Evolutionary conservation across 192 early-diverging fungal genomes (phyloP).

Genomic region (Backusella morwellensis): DNA sequence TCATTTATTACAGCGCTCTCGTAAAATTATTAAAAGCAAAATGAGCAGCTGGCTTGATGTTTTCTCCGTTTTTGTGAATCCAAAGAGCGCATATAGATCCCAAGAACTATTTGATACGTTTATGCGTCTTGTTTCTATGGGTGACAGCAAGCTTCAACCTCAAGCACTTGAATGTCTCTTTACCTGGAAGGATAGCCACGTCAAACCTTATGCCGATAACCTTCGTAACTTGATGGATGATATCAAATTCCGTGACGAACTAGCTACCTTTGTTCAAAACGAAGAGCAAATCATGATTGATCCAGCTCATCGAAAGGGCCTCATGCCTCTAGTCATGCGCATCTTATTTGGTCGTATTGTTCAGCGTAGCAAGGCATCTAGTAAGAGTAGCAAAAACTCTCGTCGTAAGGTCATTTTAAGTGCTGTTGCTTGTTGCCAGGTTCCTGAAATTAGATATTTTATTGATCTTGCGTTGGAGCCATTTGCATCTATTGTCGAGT

Average conservation of each 20-base stretch:
- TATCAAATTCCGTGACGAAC: constrained; percentile 86
- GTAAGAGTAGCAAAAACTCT: constrained; percentile 64
- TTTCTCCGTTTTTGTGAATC: constrained; percentile 68
- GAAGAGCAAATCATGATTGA: constrained; percentile 59
- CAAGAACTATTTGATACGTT: constrained; percentile 59
- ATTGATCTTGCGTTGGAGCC: constrained; percentile 82
- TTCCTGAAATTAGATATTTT: constrained; percentile 67
- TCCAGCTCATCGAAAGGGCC: constrained; percentile 59
- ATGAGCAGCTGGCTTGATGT: constrained; percentile 55
- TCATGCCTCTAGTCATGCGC: constrained; percentile 77
- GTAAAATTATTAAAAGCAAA: constrained; percentile 21
- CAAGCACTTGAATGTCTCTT: constrained; percentile 82
- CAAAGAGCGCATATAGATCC: constrained; percentile 50
- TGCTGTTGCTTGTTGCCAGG: constrained; percentile 68
- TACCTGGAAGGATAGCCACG: constrained; percentile 70
- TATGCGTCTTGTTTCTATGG: constrained; percentile 74
- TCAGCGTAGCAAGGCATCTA: constrained; percentile 69
- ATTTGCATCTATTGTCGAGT: constrained; percentile 54
- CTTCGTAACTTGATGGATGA: constrained; percentile 80
- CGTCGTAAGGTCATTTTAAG: constrained; percentile 82
- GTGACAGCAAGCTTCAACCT: constrained; percentile 77
- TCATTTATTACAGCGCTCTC: constrained; percentile 15
- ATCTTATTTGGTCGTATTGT: constrained; percentile 92
- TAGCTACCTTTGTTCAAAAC: constrained; percentile 74
- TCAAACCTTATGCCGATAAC: constrained; percentile 74